phyloP scores from a whole-genome alignment of 1,139 yeast genomes.

The Saccharomyces pastorianus region DNA sequence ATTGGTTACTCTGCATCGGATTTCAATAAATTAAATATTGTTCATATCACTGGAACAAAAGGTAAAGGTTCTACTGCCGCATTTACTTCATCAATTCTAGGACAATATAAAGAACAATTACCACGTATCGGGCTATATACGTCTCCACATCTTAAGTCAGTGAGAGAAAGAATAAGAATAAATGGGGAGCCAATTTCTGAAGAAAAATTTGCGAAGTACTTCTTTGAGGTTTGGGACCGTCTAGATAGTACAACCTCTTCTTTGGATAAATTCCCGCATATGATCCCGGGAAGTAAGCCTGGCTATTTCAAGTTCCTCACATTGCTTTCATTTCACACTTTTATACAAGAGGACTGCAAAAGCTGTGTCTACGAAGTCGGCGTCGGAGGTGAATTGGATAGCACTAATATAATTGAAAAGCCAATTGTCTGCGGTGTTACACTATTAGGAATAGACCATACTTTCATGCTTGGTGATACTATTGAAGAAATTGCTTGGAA shows the following conservation, averaged over 20 bases:
- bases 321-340: constrained; percentile 80
- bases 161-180: constrained; percentile 84
- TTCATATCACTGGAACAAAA: constrained; percentile 95
- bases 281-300: constrained; percentile 70
- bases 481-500: constrained; percentile 92
- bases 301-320: constrained; percentile 91
- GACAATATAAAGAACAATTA: constrained; percentile 42
- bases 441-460: constrained; percentile 87
- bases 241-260: constrained; percentile 55
- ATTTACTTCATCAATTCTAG: constrained; percentile 72
- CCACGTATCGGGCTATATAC: constrained; percentile 80
- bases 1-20: constrained; percentile 70
- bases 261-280: constrained; percentile 54
- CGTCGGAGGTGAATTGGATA: constrained; percentile 94
- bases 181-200: constrained; percentile 81
- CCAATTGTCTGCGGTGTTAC: constrained; percentile 87
- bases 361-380: constrained; percentile 97
- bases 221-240: constrained; percentile 89
- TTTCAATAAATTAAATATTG: constrained; percentile 63
- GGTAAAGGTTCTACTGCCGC: constrained; percentile 99
- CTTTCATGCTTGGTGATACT: constrained; percentile 79
- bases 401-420: constrained; percentile 73
- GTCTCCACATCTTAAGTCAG: constrained; percentile 90
- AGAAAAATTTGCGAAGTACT: constrained; percentile 72
- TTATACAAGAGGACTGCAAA: constrained; percentile 77